phyloP scores from a whole-genome alignment of 768 basidiomycete genomes.

The Amanita muscaria region DNA sequence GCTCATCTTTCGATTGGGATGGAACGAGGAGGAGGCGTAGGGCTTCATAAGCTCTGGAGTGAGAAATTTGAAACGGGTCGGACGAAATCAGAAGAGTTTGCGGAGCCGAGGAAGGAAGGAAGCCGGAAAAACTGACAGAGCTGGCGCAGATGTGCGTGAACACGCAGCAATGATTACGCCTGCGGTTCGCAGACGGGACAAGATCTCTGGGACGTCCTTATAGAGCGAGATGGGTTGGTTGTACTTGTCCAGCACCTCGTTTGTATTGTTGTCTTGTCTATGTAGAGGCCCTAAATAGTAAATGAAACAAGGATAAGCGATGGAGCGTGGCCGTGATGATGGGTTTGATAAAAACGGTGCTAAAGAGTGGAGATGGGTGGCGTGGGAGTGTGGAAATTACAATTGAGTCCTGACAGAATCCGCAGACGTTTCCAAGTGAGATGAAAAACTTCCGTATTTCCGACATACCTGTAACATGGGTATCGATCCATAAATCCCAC shows the following conservation, averaged over 20 bases:
- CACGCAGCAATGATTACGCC: conserved; percentile 56
- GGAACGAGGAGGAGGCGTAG: conserved; percentile 54
- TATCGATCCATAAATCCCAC: conserved; percentile 86
- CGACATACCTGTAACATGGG: conserved; percentile 47
- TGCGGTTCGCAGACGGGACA: conserved; percentile 44
- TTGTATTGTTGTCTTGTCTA: conserved; percentile 35
- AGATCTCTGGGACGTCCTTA: conserved; percentile 63
- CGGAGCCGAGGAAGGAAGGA: conserved; percentile 1
- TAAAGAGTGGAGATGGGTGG: too few relatives aligned
- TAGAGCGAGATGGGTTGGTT: conserved; percentile 61
- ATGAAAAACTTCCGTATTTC: too few relatives aligned
- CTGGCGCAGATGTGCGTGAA: conserved; percentile 62
- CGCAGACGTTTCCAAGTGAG: too few relatives aligned
- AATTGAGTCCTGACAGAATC: background rate
- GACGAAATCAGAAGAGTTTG: too few relatives aligned
- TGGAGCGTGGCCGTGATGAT: background rate
- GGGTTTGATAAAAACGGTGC: too few relatives aligned
- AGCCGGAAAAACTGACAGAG: conserved; percentile 42
- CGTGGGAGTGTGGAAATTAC: background rate
- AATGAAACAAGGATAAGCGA: background rate
- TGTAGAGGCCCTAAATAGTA: conserved; percentile 51
- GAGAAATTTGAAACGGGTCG: too few relatives aligned
- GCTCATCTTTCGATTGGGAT: conserved; percentile 23
- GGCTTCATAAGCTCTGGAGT: conserved; percentile 64
- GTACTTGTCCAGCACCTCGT: conserved; percentile 48